These are phyloP conservation scores for Mycena latifolia DNA, from an alignment of 768 basidiomycete species.

Conservation along the genomic window DNA sequence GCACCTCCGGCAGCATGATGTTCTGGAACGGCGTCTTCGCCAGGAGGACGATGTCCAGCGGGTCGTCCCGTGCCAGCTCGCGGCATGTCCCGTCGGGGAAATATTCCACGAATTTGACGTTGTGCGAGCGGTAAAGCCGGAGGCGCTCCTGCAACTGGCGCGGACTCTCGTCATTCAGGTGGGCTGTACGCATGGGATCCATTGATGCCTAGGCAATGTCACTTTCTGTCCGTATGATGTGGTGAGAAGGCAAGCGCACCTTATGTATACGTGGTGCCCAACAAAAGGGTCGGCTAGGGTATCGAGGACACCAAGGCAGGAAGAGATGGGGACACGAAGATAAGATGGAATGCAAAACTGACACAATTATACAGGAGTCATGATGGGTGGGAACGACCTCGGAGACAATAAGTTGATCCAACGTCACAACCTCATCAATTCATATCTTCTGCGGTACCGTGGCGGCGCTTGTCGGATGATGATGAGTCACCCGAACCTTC, in stretches of 20 bases:
- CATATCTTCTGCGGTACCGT: background rate
- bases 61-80: conserved; percentile 14
- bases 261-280: background rate
- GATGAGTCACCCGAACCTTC: too few species aligned
- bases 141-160: conserved; percentile 21
- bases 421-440: background rate
- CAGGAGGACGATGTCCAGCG: conserved; percentile 15
- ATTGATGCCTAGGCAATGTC: background rate
- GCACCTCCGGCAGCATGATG: conserved; percentile 4
- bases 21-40: conserved; percentile 20
- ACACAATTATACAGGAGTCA: conserved; percentile 6
- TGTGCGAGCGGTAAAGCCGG: conserved; percentile 14
- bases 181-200: conserved; percentile 24
- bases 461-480: too few species aligned
- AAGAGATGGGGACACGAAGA: background rate
- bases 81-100: conserved; percentile 25
- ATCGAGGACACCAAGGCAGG: background rate
- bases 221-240: background rate
- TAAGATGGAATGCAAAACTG: conserved; percentile 9
- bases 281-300: background rate
- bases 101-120: conserved; percentile 31
- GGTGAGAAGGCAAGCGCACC: conserved; percentile 4
- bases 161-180: conserved; percentile 19
- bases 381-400: conserved; percentile 9
- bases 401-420: background rate